phyloP scores from a whole-genome alignment of 1,284 basidiomycete genomes.

The Cutaneotrichosporon sp. region DNA sequence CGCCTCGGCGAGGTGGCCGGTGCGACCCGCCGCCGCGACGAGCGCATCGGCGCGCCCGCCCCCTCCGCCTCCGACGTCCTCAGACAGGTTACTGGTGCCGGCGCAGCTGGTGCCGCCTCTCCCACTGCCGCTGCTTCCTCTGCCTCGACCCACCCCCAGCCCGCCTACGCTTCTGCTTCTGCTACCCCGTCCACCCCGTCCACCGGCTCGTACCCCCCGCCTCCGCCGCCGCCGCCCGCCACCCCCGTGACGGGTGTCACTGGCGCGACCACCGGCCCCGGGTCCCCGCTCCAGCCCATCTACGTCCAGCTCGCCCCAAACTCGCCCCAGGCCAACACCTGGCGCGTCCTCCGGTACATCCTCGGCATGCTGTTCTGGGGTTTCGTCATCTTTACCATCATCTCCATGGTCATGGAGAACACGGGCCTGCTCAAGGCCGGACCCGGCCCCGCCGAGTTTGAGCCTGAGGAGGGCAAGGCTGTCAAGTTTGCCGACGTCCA shows the following conservation, averaged over 20 bases:
- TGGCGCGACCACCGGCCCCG: constrained; percentile 44
- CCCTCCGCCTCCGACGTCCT: neutral
- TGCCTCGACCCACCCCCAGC: constrained; percentile 51
- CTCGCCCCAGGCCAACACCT: constrained; percentile 35
- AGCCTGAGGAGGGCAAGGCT: constrained; percentile 63
- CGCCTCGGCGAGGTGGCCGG: constrained; percentile 36
- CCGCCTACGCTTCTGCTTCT: neutral
- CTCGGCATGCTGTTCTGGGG: constrained; percentile 41
- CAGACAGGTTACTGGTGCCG: neutral
- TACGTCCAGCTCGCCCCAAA: constrained; percentile 49
- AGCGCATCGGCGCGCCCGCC: constrained; percentile 12
- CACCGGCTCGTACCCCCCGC: neutral
- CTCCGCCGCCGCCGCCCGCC: constrained; percentile 4
- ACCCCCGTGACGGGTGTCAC: constrained; percentile 8
- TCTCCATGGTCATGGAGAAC: constrained; percentile 87
- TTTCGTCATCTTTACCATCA: constrained; percentile 67
- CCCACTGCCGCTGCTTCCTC: constrained; percentile 2
- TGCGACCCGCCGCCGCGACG: constrained; percentile 38
- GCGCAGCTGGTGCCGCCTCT: neutral
- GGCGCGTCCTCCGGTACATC: constrained; percentile 40
- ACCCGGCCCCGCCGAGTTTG: constrained; percentile 61
- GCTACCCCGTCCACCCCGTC: constrained; percentile 23
- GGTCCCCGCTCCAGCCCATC: constrained; percentile 47
- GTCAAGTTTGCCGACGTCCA: constrained; percentile 92
- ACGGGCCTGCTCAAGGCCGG: constrained; percentile 87